Evolutionary conservation across 345 rosid species (phyloP).

Genomic region (Eucalyptus albens): DNA sequence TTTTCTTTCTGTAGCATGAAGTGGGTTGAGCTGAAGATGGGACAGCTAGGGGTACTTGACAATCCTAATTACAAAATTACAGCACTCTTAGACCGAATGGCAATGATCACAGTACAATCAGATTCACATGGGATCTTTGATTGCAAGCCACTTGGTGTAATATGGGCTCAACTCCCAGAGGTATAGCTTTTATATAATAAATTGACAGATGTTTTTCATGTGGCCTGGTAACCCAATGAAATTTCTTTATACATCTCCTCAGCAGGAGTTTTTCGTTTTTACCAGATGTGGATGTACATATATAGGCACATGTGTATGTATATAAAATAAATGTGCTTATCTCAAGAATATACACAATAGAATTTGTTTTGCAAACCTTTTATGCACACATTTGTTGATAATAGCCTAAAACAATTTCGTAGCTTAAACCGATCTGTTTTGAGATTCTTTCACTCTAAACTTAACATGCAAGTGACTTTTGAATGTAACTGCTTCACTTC

Average conservation of each 20-base stretch:
- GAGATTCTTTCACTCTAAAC: neutral
- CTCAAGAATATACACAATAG: neutral
- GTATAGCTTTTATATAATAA: slow-evolving; percentile 7
- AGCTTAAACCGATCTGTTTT: neutral
- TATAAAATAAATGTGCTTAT: neutral
- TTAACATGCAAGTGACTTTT: neutral
- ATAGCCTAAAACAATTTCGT: neutral
- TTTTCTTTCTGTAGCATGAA: slow-evolving; percentile 53
- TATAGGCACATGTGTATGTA: neutral
- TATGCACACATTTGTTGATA: neutral
- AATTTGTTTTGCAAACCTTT: neutral
- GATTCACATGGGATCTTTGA: slow-evolving; percentile 80
- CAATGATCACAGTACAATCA: slow-evolving; percentile 93
- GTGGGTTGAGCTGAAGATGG: slow-evolving; percentile 99
- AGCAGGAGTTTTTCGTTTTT: neutral
- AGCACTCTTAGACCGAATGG: slow-evolving; percentile 83
- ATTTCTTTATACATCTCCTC: neutral
- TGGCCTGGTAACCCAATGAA: neutral
- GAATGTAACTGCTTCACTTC: neutral
- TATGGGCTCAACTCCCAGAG: slow-evolving; percentile 89
- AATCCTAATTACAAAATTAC: slow-evolving; percentile 90
- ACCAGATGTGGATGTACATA: neutral
- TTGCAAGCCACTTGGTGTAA: slow-evolving; percentile 90
- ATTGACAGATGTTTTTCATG: neutral
- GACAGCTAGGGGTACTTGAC: slow-evolving; percentile 79